These are phyloP conservation scores for Microbotryomycetes sp. DNA, from an alignment of 1,284 basidiomycete genomes.

Conservation along the genomic window DNA sequence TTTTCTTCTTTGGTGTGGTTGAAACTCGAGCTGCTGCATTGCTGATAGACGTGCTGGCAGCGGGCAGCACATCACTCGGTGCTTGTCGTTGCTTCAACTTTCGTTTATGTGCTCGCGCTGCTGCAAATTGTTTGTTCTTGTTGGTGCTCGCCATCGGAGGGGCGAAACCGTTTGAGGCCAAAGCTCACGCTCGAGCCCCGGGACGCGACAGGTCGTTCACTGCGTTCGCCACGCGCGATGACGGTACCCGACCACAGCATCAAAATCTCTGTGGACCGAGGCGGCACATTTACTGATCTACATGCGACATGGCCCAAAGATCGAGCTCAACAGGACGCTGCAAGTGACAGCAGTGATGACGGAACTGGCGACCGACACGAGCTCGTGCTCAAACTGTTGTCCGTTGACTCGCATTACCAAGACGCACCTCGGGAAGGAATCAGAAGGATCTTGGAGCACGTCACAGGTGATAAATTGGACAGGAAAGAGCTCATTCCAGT, in stretches of 20 bases:
- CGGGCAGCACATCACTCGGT: no score
- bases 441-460: slow-evolving; percentile 71
- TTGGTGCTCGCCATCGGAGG: not conserved
- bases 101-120: slow-evolving; percentile 21
- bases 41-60: not conserved
- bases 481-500: slow-evolving; percentile 64
- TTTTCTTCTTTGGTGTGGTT: not conserved
- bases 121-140: slow-evolving; percentile 7
- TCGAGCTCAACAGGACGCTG: not conserved
- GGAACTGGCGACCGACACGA: slow-evolving; percentile 27
- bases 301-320: slow-evolving; percentile 19
- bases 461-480: slow-evolving; percentile 60
- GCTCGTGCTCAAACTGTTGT: slow-evolving; percentile 45
- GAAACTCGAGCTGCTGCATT: not conserved
- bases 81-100: not conserved
- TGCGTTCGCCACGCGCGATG: not conserved
- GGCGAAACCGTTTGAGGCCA: not conserved
- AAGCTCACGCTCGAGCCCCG: slow-evolving; percentile 1
- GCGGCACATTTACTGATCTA: slow-evolving; percentile 42
- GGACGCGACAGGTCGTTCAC: not conserved
- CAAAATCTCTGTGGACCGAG: slow-evolving; percentile 34
- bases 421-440: slow-evolving; percentile 95
- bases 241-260: slow-evolving; percentile 1
- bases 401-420: slow-evolving; percentile 60
- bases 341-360: not conserved